Evolutionary conservation across 2,329 filamentous ascomycete genomes (phyloP).

Genomic region (Penicillium olsonii): DNA sequence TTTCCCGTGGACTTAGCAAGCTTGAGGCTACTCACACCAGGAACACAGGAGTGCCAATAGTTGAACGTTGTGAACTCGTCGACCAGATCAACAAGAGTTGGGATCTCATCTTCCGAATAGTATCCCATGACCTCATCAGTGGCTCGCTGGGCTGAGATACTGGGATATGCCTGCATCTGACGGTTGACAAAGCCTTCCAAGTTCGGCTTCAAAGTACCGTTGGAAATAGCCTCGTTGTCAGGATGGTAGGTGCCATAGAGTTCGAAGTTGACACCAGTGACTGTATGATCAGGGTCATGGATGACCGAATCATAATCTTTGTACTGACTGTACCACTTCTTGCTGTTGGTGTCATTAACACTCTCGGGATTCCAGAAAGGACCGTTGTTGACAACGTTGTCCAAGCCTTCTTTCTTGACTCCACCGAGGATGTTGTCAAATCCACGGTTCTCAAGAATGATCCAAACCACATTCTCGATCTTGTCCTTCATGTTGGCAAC

Average conservation of each 20-base stretch:
- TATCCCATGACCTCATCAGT: constrained; percentile 45
- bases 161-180: constrained; percentile 35
- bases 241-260: constrained; percentile 42
- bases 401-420: constrained; percentile 36
- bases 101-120: constrained; percentile 44
- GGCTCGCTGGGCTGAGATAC: constrained; percentile 28
- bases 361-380: constrained; percentile 42
- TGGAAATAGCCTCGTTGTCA: constrained; percentile 36
- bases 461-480: constrained; percentile 38
- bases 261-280: constrained; percentile 45
- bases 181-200: constrained; percentile 41
- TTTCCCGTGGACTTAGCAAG: not conserved
- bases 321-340: constrained; percentile 29
- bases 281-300: constrained; percentile 43
- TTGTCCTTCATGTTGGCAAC: constrained; percentile 36
- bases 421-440: constrained; percentile 43
- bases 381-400: constrained; percentile 43
- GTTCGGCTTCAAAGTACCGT: constrained; percentile 28
- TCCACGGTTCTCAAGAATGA: constrained; percentile 41
- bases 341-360: constrained; percentile 25
- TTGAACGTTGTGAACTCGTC: constrained; percentile 46
- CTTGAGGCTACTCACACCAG: constrained; percentile 35
- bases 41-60: constrained; percentile 46
- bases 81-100: constrained; percentile 39
- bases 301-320: constrained; percentile 42